A percentile compares a stretch with the other conserved stretches of the same genome.
Conservation (phyloP, 441 rosid genomes). For the Dalechampia spathulata region DNA sequence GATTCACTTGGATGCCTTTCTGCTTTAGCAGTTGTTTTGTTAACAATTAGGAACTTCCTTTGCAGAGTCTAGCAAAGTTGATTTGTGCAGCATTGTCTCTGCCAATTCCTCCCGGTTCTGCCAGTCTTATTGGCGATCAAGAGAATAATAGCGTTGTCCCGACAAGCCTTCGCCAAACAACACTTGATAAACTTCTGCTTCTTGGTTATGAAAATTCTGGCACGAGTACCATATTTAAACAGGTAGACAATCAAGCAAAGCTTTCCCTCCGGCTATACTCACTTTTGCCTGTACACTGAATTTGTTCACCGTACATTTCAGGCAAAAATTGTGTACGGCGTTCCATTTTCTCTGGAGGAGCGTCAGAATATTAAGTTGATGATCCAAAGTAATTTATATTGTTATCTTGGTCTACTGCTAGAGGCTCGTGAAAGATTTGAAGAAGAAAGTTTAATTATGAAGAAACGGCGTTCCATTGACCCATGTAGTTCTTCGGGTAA, state of each 20-base stretch:
- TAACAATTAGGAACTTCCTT: conserved; percentile 6
- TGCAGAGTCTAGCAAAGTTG: conserved; percentile 62
- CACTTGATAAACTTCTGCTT: conserved; percentile 55
- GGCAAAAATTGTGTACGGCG: conserved; percentile 78
- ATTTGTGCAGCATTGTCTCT: conserved; percentile 58
- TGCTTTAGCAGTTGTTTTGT: conserved; percentile 11
- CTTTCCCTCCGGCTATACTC: too few relatives aligned
- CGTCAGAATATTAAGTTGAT: conserved; percentile 59
- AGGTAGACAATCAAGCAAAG: conserved; percentile 30
- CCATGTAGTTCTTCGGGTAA: conserved; percentile 43
- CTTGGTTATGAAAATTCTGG: conserved; percentile 81
- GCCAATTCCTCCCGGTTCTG: conserved; percentile 62
- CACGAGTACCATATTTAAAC: conserved; percentile 88
- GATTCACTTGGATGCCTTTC: neutral
- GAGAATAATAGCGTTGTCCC: conserved; percentile 35
- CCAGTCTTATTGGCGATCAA: conserved; percentile 23
- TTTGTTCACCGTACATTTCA: conserved; percentile 26
- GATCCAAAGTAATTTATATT: conserved; percentile 80
- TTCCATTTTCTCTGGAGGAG: conserved; percentile 85
- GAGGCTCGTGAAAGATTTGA: conserved; percentile 81
- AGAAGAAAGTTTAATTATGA: conserved; percentile 47
- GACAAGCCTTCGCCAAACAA: conserved; percentile 39
- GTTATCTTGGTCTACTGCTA: conserved; percentile 77
- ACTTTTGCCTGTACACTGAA: neutral
- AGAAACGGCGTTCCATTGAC: conserved; percentile 27